These are phyloP conservation scores for Colletotrichum sp. DNA, from an alignment of 2,329 filamentous ascomycete species.

Conservation along the genomic window DNA sequence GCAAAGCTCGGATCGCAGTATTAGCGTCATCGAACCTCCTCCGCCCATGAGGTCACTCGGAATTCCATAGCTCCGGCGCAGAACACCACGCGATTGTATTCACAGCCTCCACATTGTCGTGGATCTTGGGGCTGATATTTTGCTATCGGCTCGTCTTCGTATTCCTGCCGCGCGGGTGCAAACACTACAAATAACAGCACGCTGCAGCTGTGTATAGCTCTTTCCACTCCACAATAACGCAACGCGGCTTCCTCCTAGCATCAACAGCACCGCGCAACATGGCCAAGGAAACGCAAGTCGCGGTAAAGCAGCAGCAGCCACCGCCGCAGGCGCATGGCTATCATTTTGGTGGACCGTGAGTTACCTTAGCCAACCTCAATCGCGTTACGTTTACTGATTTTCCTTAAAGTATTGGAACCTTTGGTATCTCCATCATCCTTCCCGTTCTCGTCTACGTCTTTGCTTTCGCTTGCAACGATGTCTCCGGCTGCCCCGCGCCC, in stretches of 20 bases:
- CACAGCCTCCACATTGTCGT: not conserved
- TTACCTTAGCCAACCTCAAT: not conserved
- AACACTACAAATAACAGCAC: not conserved
- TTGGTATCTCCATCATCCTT: constrained; percentile 79
- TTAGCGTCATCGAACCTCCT: constrained; percentile 15
- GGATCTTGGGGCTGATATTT: not conserved
- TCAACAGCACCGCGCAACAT: constrained; percentile 26
- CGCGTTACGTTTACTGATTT: not conserved
- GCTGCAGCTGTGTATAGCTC: not conserved
- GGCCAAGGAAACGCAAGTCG: constrained; percentile 34
- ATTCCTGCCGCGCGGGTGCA: not conserved
- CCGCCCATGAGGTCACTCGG: constrained; percentile 31
- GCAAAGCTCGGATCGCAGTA: not conserved
- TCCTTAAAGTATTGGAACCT: constrained; percentile 58
- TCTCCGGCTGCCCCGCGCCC: constrained; percentile 88
- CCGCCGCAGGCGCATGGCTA: constrained; percentile 44
- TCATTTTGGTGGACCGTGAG: constrained; percentile 59
- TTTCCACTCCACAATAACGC: not conserved
- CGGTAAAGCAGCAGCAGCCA: constrained; percentile 28
- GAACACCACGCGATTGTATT: not conserved
- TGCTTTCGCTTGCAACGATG: constrained; percentile 88
- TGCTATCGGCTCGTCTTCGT: not conserved
- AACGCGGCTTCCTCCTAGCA: not conserved
- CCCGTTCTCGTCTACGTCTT: constrained; percentile 81
- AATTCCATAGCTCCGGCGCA: constrained; percentile 25